phyloP scores from a whole-genome alignment of 2,329 filamentous ascomycete genomes.

The Zarea fungicola region DNA sequence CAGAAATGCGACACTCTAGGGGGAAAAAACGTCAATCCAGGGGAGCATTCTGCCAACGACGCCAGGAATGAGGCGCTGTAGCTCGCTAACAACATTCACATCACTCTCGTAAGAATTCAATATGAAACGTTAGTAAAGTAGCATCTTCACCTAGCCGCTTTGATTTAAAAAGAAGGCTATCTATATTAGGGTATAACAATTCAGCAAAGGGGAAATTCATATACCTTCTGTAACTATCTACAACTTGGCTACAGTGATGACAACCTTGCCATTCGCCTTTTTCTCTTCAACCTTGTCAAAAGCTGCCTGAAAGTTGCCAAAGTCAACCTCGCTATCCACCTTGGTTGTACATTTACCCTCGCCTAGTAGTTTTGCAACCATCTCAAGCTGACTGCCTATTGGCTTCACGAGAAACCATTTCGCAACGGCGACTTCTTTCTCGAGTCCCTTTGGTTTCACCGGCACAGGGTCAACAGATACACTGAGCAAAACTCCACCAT shows the following conservation, averaged over 20 bases:
- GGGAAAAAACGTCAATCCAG: too few species aligned
- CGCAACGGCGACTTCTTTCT: slow-evolving; percentile 25
- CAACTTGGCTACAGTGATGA: slow-evolving; percentile 28
- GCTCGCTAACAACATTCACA: too few species aligned
- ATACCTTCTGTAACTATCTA: too few species aligned
- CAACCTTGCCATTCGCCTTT: slow-evolving; percentile 33
- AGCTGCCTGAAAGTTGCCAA: slow-evolving; percentile 33
- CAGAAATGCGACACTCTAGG: too few species aligned
- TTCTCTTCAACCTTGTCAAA: slow-evolving; percentile 32
- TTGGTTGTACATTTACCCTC: slow-evolving; percentile 26
- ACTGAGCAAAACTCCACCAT: slow-evolving; percentile 30
- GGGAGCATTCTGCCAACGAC: too few species aligned
- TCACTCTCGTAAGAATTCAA: too few species aligned
- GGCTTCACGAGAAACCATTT: slow-evolving; percentile 35
- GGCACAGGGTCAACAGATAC: slow-evolving; percentile 26
- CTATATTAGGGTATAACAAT: too few species aligned
- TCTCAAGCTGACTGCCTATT: slow-evolving; percentile 28
- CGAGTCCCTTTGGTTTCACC: slow-evolving; percentile 24
- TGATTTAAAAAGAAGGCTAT: too few species aligned
- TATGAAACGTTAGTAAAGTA: too few species aligned
- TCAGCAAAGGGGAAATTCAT: too few species aligned
- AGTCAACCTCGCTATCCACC: slow-evolving; percentile 35
- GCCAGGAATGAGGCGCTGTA: too few species aligned
- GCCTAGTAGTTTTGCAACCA: slow-evolving; percentile 30
- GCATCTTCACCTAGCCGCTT: too few species aligned